Conservation (phyloP, 1,139 yeast genomes). For the Zhuliangozyma blackwelliae region DNA sequence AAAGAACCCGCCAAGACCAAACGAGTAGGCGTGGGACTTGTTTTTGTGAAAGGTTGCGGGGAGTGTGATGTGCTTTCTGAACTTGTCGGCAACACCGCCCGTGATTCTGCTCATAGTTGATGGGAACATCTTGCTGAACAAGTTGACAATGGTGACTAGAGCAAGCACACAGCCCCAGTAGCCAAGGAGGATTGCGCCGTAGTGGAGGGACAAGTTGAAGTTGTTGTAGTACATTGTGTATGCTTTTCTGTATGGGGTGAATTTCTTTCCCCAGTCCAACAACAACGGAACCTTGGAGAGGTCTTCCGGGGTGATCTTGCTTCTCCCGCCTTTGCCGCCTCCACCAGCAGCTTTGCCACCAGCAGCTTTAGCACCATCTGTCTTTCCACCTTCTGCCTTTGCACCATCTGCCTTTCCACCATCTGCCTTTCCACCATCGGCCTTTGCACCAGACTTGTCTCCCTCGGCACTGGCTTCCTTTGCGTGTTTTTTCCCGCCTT, state of each 20-base stretch:
- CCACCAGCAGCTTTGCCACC: slow-evolving; percentile 4
- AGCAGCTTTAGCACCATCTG: slow-evolving; percentile 3
- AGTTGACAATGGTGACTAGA: slow-evolving; percentile 34
- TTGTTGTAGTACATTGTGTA: slow-evolving; percentile 7
- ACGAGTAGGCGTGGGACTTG: slow-evolving; percentile 16
- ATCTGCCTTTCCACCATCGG: slow-evolving; percentile 2
- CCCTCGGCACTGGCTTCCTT: neutral
- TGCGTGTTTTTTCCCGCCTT: neutral
- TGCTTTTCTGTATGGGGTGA: slow-evolving; percentile 6
- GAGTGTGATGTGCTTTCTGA: slow-evolving; percentile 24
- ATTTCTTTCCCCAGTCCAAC: slow-evolving; percentile 4
- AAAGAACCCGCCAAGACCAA: slow-evolving; percentile 14
- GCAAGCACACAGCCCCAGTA: slow-evolving; percentile 47
- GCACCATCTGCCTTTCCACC: neutral
- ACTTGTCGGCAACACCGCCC: slow-evolving; percentile 9
- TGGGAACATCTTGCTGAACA: slow-evolving; percentile 27
- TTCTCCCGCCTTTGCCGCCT: neutral
- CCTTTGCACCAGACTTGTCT: neutral
- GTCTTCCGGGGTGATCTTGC: neutral
- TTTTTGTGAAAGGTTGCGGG: slow-evolving; percentile 27
- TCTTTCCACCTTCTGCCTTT: slow-evolving; percentile 1
- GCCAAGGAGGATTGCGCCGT: slow-evolving; percentile 46
- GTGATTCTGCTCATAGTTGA: slow-evolving; percentile 9
- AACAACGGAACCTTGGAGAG: slow-evolving; percentile 6
- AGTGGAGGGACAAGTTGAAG: slow-evolving; percentile 32